Conservation (phyloP, 805 yeast genomes). For the Lachancea fermentati region DNA sequence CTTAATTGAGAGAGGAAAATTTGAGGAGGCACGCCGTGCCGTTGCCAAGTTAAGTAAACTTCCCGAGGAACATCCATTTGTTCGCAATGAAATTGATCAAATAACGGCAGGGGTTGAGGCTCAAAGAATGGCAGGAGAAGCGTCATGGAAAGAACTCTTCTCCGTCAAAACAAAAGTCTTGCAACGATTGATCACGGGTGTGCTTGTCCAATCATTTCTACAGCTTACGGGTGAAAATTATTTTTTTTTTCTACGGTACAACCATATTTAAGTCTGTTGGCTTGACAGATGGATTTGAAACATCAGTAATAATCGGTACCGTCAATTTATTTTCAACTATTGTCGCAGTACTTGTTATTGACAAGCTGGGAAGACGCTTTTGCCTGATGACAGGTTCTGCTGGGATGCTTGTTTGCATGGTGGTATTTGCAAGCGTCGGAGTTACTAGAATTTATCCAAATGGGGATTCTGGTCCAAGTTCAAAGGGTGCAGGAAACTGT, state of each 20-base stretch:
- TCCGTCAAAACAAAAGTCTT: constrained; percentile 61
- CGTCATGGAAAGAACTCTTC: constrained; percentile 59
- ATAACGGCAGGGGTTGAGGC: constrained; percentile 56
- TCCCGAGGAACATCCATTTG: constrained; percentile 47
- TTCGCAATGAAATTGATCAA: constrained; percentile 50
- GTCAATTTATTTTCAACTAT: constrained; percentile 55
- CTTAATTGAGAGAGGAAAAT: constrained; percentile 46
- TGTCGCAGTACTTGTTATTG: constrained; percentile 44
- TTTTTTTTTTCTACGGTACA: constrained; percentile 61
- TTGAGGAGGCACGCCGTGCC: constrained; percentile 59
- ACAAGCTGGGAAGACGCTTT: constrained; percentile 49
- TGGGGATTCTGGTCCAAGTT: constrained; percentile 35
- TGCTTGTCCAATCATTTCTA: constrained; percentile 53
- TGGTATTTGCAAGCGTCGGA: constrained; percentile 55
- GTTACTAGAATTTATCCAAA: constrained; percentile 39
- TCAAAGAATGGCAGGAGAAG: constrained; percentile 56
- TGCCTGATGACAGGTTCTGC: constrained; percentile 44
- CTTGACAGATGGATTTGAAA: constrained; percentile 49
- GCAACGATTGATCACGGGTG: constrained; percentile 44
- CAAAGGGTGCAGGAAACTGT: constrained; percentile 56
- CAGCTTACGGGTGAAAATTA: constrained; percentile 64
- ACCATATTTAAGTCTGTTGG: constrained; percentile 58
- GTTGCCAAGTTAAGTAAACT: constrained; percentile 55
- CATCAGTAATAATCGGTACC: constrained; percentile 53
- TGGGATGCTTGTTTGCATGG: constrained; percentile 43